phyloP scores from a whole-genome alignment of 805 yeast species.

The Kurtzmaniella cleridarum region DNA sequence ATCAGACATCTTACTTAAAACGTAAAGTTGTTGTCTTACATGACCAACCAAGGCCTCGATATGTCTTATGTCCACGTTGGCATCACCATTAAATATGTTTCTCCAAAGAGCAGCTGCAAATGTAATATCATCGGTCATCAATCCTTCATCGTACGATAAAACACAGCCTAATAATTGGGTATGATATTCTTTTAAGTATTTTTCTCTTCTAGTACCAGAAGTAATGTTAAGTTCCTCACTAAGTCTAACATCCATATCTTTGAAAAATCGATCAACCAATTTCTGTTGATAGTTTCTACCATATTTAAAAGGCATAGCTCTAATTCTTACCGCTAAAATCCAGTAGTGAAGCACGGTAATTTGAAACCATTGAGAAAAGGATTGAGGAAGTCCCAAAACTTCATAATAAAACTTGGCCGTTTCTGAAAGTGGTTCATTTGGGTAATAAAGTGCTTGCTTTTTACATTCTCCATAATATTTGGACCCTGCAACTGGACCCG shows the following conservation, averaged over 20 bases:
- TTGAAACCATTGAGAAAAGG: constrained; percentile 96
- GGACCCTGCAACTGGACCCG: constrained; percentile 93
- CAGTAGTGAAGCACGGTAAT: constrained; percentile 86
- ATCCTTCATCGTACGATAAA: constrained; percentile 89
- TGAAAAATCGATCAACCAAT: constrained; percentile 80
- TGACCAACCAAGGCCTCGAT: constrained; percentile 88
- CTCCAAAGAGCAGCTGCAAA: constrained; percentile 83
- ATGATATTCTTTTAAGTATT: constrained; percentile 84
- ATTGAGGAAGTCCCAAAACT: constrained; percentile 72
- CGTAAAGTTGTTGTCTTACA: constrained; percentile 83
- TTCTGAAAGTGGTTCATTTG: constrained; percentile 64
- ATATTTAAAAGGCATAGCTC: constrained; percentile 89
- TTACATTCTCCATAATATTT: constrained; percentile 83
- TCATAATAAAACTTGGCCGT: constrained; percentile 83
- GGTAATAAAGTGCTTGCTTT: constrained; percentile 72
- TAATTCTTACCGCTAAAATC: constrained; percentile 91
- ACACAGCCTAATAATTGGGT: constrained; percentile 86
- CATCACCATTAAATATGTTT: constrained; percentile 83
- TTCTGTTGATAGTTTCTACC: constrained; percentile 90
- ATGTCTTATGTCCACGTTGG: constrained; percentile 73
- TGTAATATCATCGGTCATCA: constrained; percentile 71
- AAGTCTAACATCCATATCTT: constrained; percentile 82
- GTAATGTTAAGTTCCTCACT: constrained; percentile 80
- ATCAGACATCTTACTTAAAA: constrained; percentile 79
- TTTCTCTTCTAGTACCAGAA: constrained; percentile 77